phyloP scores from a whole-genome alignment of 352 stramenopile species.

The Globisporangium irregulare region DNA sequence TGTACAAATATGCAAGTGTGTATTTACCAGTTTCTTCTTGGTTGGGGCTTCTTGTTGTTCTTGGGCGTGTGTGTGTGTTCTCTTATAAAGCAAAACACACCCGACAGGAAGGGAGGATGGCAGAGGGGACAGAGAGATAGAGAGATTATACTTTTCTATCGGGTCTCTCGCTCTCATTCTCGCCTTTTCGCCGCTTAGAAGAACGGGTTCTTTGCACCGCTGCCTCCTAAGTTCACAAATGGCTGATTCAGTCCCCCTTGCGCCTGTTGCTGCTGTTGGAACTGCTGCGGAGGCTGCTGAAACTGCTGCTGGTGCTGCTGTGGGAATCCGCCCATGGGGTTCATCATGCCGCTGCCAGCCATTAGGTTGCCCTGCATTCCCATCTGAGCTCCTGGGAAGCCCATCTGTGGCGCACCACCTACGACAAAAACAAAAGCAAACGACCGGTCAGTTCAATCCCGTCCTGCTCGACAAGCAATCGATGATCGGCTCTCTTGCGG shows the following conservation, averaged over 20 bases:
- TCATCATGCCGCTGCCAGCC: slow-evolving; percentile 53
- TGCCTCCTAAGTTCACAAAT: slow-evolving; percentile 72
- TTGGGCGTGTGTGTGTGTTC: background rate
- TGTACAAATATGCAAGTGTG: slow-evolving; percentile 2
- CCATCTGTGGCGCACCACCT: slow-evolving; percentile 41
- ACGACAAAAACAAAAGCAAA: background rate
- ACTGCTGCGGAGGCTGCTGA: slow-evolving; percentile 25
- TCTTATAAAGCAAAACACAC: background rate
- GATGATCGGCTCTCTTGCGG: background rate
- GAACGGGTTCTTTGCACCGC: slow-evolving; percentile 39
- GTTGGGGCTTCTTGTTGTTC: background rate
- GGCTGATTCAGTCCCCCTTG: slow-evolving; percentile 59
- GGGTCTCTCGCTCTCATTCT: background rate
- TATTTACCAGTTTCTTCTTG: background rate
- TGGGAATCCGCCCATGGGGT: slow-evolving; percentile 48
- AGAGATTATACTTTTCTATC: slow-evolving; percentile 17
- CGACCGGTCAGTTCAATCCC: background rate
- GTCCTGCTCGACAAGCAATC: background rate
- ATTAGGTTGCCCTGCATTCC: slow-evolving; percentile 51
- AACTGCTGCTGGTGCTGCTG: slow-evolving; percentile 39
- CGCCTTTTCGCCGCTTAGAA: slow-evolving; percentile 25
- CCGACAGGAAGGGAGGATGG: background rate
- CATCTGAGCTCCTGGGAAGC: slow-evolving; percentile 50
- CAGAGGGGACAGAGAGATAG: background rate
- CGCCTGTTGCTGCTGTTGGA: slow-evolving; percentile 35